phyloP scores from a whole-genome alignment of 2,329 filamentous ascomycete genomes.

The Xylariaceae sp. region DNA sequence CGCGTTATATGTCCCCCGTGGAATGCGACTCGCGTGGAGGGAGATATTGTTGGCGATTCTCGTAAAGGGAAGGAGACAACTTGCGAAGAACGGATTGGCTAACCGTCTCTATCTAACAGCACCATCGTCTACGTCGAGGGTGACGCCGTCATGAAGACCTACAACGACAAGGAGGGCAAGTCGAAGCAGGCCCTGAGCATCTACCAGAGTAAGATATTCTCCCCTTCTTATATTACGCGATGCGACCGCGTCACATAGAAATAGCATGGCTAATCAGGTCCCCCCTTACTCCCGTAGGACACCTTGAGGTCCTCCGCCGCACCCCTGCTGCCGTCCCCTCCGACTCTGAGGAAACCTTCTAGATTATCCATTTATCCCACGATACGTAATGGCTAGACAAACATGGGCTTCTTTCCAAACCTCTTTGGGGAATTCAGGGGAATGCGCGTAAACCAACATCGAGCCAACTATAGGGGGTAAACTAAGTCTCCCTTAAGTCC shows the following conservation, averaged over 20 bases:
- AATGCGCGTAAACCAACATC: too few relatives aligned
- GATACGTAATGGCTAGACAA: background rate
- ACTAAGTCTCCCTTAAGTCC: too few relatives aligned
- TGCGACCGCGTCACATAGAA: background rate
- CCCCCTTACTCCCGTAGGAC: conserved; percentile 33
- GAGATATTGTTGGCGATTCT: too few relatives aligned
- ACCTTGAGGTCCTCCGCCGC: conserved; percentile 43
- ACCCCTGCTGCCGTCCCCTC: conserved; percentile 3
- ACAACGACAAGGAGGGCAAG: conserved; percentile 66
- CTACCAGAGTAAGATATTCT: conserved; percentile 63
- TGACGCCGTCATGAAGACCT: conserved; percentile 64
- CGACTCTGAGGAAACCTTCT: conserved; percentile 12
- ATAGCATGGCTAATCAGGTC: background rate
- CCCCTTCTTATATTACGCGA: background rate
- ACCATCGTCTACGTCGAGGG: conserved; percentile 78
- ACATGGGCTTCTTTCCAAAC: too few relatives aligned
- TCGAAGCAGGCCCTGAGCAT: conserved; percentile 61
- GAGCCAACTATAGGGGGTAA: too few relatives aligned
- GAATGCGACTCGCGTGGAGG: too few relatives aligned
- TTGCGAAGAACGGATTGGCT: background rate
- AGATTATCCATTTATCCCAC: background rate
- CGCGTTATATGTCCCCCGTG: too few relatives aligned
- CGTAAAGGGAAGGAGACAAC: background rate
- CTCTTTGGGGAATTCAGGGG: too few relatives aligned
- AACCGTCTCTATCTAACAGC: conserved; percentile 39